Evolutionary conservation across 441 rosid species (phyloP).

Genomic region (Populus hybrid): DNA sequence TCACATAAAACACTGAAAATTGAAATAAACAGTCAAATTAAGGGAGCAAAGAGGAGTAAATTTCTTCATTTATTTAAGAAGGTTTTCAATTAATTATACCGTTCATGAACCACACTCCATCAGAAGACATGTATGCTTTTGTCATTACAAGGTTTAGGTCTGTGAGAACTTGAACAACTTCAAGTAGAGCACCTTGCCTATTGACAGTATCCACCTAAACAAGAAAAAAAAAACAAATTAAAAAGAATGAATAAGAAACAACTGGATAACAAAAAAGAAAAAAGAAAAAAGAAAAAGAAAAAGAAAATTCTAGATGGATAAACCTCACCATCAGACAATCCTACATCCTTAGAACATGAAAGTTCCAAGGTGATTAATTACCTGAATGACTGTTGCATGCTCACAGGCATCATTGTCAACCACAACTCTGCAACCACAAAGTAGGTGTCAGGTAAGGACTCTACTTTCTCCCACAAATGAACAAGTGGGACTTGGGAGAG

Average conservation of each 20-base stretch:
- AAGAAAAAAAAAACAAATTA: not conserved
- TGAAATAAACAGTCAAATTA: not conserved
- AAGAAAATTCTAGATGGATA: not conserved
- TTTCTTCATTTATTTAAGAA: not conserved
- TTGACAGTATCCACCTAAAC: slow-evolving; percentile 76
- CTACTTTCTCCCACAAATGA: not conserved
- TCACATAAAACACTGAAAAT: slow-evolving; percentile 75
- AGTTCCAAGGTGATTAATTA: slow-evolving; percentile 3
- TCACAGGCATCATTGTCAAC: slow-evolving; percentile 65
- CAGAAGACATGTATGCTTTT: slow-evolving; percentile 87
- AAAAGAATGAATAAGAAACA: not conserved
- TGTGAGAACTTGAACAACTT: slow-evolving; percentile 84
- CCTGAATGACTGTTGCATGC: slow-evolving; percentile 85
- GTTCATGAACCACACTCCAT: slow-evolving; percentile 97
- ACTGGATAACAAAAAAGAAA: not conserved
- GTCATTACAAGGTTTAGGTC: slow-evolving; percentile 79
- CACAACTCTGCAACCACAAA: slow-evolving; percentile 62
- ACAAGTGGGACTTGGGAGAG: not conserved
- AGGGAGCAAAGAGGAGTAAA: not conserved
- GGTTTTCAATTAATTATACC: slow-evolving; percentile 34
- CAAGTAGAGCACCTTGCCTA: slow-evolving; percentile 79
- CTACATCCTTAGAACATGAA: not conserved
- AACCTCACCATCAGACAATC: not conserved
- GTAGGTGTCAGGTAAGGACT: not conserved
- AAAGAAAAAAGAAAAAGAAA: not conserved